Conservation (phyloP, 768 basidiomycete genomes). For the Chiua virens region DNA sequence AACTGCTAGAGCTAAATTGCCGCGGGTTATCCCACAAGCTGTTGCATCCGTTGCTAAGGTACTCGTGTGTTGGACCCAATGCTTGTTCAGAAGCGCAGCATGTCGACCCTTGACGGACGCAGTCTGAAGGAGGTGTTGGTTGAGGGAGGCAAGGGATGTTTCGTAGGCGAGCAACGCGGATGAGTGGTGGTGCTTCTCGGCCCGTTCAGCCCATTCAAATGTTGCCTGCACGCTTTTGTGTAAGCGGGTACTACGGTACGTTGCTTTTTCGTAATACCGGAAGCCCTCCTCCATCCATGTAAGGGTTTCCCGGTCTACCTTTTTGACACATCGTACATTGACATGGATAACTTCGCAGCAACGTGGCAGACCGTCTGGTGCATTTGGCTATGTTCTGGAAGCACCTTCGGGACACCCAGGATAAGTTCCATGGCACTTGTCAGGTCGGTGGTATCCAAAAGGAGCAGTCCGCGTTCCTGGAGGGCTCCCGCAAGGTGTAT, state of each 20-base stretch:
- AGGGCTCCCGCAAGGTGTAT: slow-evolving; percentile 3
- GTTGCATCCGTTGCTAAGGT: slow-evolving; percentile 26
- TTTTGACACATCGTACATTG: background rate
- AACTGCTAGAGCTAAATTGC: slow-evolving; percentile 23
- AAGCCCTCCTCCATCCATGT: slow-evolving; percentile 13
- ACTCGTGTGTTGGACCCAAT: background rate
- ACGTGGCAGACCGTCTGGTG: background rate
- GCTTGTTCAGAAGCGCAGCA: slow-evolving; percentile 1
- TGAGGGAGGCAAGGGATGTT: slow-evolving; percentile 13
- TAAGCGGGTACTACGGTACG: slow-evolving; percentile 1
- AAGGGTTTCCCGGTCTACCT: background rate
- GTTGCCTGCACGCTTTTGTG: slow-evolving; percentile 7
- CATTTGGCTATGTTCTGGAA: slow-evolving; percentile 9
- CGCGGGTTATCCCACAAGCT: slow-evolving; percentile 24
- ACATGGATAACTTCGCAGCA: background rate
- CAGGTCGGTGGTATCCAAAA: background rate
- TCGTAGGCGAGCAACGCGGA: slow-evolving; percentile 25
- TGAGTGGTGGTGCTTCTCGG: slow-evolving; percentile 9
- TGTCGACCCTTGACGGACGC: slow-evolving; percentile 20
- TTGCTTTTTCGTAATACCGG: slow-evolving; percentile 11
- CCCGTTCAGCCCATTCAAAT: slow-evolving; percentile 15
- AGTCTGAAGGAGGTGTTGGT: slow-evolving; percentile 17
- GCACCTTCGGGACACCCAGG: background rate
- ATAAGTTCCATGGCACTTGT: background rate
- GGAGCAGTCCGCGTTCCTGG: background rate